A percentile compares a stretch with the other conserved stretches of the same genome.
These are phyloP conservation scores for Epichloe sylvatica DNA, from an alignment of 2,329 filamentous ascomycete species.

Conservation along the genomic window DNA sequence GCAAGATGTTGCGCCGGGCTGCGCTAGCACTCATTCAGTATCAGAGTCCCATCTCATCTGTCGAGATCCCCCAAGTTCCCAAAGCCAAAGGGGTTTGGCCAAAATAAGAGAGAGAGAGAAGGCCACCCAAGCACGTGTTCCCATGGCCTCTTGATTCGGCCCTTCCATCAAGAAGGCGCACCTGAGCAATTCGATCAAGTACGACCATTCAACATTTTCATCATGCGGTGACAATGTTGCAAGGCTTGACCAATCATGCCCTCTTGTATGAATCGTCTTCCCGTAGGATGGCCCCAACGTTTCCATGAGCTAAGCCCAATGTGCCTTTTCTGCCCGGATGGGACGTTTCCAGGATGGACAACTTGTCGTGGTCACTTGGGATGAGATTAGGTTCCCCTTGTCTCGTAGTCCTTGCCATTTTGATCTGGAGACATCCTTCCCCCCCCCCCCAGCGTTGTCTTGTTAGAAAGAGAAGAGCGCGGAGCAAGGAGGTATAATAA, in stretches of 20 bases:
- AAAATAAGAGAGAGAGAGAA: no score
- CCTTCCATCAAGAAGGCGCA: conserved; percentile 5
- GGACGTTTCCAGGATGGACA: neutral
- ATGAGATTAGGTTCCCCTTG: neutral
- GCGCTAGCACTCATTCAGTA: no score
- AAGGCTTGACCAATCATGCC: neutral
- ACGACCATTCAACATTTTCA: neutral
- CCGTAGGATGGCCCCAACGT: neutral
- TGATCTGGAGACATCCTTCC: neutral
- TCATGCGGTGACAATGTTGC: neutral
- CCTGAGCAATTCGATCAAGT: neutral
- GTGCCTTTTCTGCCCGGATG: conserved; percentile 1
- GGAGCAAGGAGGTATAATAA: neutral
- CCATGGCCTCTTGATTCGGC: conserved; percentile 5
- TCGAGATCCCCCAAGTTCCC: neutral
- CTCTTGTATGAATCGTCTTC: neutral
- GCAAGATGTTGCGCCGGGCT: neutral
- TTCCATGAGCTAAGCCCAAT: neutral
- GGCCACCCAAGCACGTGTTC: neutral
- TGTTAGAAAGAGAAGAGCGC: no score
- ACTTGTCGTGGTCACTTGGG: conserved; percentile 2
- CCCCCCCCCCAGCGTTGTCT: no score
- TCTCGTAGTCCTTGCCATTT: neutral
- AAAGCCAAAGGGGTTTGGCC: neutral
- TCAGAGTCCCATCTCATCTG: no score